Base-by-base conservation (phyloP, 2,329 filamentous ascomycete genomes). In the Rosellinia necatrix region DNA sequence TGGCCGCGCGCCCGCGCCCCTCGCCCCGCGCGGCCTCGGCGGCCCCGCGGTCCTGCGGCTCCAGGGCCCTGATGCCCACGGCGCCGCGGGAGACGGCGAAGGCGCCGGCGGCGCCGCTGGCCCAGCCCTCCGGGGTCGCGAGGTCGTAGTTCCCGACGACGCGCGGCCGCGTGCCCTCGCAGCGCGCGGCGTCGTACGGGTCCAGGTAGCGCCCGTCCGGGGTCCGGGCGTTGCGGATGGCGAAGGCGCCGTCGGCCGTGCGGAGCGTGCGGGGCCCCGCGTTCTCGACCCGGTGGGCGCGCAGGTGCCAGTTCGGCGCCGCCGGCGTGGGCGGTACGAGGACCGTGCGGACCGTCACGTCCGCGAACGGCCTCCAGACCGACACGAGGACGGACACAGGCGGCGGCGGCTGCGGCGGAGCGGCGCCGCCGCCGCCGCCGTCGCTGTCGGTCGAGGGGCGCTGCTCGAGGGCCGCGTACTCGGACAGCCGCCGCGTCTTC, bases 241-340 rank as follows among this genome's bases (percentile, higher is more conserved):
- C 88, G 70, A 91, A 92, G 0, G 85, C 81, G 2, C 89, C 89
- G 71, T 93, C 89, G 0, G 87, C 89, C 5, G 85, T 90, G 78
- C 85, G 81, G 42, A 92, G 75, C 51, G 83, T 78, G 17, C 88
- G 78, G 2, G 77, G 21, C 4, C 57, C 55, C 6, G 44, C 81
- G 1, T 84, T 82, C 15, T 77, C 75, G 62, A 91, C 80, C 19
- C 76, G 77, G 67, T 91, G 88, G 1, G 80, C 78, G 34, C 88
- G 78, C 3, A 91, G 66, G 70, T 91, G 88, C 88, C 88, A 91
- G 69, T 86, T 86, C 0, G 85, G 84, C 24, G 80, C 78, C 1
- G 72, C 72, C 30, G 81, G 77, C 1, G 75, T 73, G 0, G 88
- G 83, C 1, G 88, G 87, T 3, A 91, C 66, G 12, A 91, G 76